Percentiles rank a stretch among this genome's conserved stretches.
These are phyloP conservation scores for Lomentospora prolificans DNA, from an alignment of 2,329 filamentous ascomycete genomes.

Conservation along the genomic window DNA sequence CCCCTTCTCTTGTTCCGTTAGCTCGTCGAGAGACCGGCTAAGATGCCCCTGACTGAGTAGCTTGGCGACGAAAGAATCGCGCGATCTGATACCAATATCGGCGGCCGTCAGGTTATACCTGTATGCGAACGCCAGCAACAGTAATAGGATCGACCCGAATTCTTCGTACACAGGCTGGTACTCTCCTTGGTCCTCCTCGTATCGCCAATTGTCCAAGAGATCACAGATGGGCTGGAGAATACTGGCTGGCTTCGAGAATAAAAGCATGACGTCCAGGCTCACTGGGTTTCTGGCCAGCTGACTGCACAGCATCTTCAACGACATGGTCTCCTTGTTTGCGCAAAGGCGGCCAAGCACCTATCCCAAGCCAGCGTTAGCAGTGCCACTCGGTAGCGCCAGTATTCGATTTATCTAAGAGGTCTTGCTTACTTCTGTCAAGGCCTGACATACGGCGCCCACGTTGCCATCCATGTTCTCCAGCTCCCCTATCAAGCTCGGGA, in stretches of 20 bases:
- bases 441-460: slow-evolving; percentile 73
- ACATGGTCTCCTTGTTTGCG: slow-evolving; percentile 65
- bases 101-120: slow-evolving; percentile 57
- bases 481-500: slow-evolving; percentile 68
- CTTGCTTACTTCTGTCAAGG: slow-evolving; percentile 64
- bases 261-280: slow-evolving; percentile 62
- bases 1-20: slow-evolving; percentile 53
- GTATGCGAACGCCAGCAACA: slow-evolving; percentile 65
- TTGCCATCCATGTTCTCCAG: slow-evolving; percentile 89
- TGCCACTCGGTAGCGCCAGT: too few species aligned
- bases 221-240: slow-evolving; percentile 66
- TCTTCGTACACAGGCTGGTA: slow-evolving; percentile 82
- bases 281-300: slow-evolving; percentile 64
- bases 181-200: slow-evolving; percentile 75
- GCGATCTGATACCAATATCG: slow-evolving; percentile 51
- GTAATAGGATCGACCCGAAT: slow-evolving; percentile 65
- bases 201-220: slow-evolving; percentile 67
- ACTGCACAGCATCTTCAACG: slow-evolving; percentile 64
- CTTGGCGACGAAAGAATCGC: slow-evolving; percentile 59
- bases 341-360: slow-evolving; percentile 62
- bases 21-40: slow-evolving; percentile 45
- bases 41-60: slow-evolving; percentile 52
- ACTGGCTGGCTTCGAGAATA: slow-evolving; percentile 62
- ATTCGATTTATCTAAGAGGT: too few species aligned
- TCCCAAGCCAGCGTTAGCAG: neutral